These are phyloP conservation scores for Furcasterigmium sp. DNA, from an alignment of 2,329 filamentous ascomycete genomes.

Conservation along the genomic window DNA sequence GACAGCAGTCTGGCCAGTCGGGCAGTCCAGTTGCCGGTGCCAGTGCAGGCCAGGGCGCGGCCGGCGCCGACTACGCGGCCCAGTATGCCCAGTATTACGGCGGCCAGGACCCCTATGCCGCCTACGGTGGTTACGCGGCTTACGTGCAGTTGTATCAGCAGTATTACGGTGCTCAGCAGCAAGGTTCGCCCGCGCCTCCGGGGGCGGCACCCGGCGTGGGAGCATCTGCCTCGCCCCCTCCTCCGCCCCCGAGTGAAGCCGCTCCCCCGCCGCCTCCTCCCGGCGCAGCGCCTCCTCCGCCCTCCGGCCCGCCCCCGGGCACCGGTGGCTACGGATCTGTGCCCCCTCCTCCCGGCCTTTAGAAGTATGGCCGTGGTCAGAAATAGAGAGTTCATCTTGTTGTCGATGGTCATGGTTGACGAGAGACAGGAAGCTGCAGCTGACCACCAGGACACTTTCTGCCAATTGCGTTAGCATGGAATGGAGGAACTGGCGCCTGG, in stretches of 20 bases:
- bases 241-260: constrained; percentile 53
- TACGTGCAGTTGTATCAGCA: constrained; percentile 71
- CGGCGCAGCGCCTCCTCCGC: constrained; percentile 49
- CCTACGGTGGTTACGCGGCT: constrained; percentile 83
- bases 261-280: constrained; percentile 60
- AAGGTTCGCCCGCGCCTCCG: constrained; percentile 37
- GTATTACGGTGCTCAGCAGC: constrained; percentile 54
- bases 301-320: constrained; percentile 45
- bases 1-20: constrained; percentile 8
- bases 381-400: too few relatives aligned
- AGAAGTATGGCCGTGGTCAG: too few relatives aligned
- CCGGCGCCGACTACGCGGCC: constrained; percentile 60
- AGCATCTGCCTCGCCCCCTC: constrained; percentile 49
- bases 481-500: too few relatives aligned
- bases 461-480: too few relatives aligned
- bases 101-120: constrained; percentile 75
- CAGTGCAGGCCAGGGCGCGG: constrained; percentile 24
- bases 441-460: too few relatives aligned
- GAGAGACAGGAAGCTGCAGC: too few relatives aligned
- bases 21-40: constrained; percentile 18
- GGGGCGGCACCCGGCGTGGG: constrained; percentile 36
- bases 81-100: constrained; percentile 83
- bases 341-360: constrained; percentile 52
- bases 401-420: too few relatives aligned
- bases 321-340: constrained; percentile 55